Evolutionary conservation across 495 filamentous ascomycete species (phyloP).

Genomic region (Terfezia boudieri): DNA sequence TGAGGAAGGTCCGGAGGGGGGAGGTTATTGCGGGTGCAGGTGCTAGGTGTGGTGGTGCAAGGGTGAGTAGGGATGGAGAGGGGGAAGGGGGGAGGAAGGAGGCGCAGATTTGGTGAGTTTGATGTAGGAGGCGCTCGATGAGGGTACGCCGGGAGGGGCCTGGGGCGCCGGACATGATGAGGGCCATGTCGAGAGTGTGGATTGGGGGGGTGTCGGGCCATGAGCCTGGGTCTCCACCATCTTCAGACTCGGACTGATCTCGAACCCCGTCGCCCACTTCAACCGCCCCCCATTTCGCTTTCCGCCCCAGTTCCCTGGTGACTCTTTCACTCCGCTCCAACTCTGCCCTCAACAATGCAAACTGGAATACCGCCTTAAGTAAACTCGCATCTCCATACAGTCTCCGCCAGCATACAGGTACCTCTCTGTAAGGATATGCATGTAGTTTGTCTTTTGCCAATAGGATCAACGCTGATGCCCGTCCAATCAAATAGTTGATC

Average conservation of each 20-base stretch:
- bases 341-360: constrained; percentile 9
- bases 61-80: not conserved
- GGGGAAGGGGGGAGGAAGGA: not conserved
- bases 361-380: constrained; percentile 28
- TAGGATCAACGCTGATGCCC: not conserved
- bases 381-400: constrained; percentile 62
- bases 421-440: constrained; percentile 51
- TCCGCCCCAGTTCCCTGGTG: constrained; percentile 2
- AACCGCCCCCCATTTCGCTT: not conserved
- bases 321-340: not conserved
- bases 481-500: not conserved
- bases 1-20: constrained; percentile 20
- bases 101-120: not conserved
- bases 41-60: not conserved
- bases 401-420: constrained; percentile 50
- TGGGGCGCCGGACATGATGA: constrained; percentile 62
- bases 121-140: constrained; percentile 31
- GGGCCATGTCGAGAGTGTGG: constrained; percentile 45
- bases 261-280: no score
- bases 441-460: constrained; percentile 38
- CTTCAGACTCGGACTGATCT: not conserved
- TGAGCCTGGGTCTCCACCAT: constrained; percentile 17
- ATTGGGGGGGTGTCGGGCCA: constrained; percentile 27
- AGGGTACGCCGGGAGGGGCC: constrained; percentile 25
- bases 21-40: constrained; percentile 23